These are phyloP conservation scores for Coniferiporia weirii DNA, from an alignment of 1,284 basidiomycete genomes.

Conservation along the genomic window DNA sequence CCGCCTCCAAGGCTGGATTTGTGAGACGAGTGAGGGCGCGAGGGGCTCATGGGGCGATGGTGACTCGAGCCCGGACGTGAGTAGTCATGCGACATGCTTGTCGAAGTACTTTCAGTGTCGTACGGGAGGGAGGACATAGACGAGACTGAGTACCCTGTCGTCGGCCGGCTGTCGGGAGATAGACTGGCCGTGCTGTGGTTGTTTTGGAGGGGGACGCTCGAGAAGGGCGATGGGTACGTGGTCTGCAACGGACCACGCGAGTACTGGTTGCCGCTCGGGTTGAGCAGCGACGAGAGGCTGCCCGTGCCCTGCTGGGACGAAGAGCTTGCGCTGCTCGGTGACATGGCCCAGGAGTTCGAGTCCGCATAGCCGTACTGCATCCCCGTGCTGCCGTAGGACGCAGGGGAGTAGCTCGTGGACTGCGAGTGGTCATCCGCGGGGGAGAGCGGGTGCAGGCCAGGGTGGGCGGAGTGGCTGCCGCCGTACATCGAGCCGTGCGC, in stretches of 20 bases:
- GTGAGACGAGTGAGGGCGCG: conserved; percentile 50
- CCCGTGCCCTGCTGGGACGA: conserved; percentile 49
- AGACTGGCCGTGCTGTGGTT: conserved; percentile 66
- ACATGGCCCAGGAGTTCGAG: conserved; percentile 54
- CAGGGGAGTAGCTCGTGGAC: conserved; percentile 47
- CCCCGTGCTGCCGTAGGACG: conserved; percentile 38
- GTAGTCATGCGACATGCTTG: conserved; percentile 42
- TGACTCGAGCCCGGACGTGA: conserved; percentile 69
- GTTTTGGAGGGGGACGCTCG: conserved; percentile 56
- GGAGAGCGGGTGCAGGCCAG: conserved; percentile 51
- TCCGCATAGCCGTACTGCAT: conserved; percentile 54
- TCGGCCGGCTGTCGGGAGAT: conserved; percentile 77
- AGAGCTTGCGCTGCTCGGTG: conserved; percentile 42
- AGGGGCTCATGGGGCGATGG: conserved; percentile 55
- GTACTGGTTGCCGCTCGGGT: conserved; percentile 62
- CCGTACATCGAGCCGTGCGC: conserved; percentile 48
- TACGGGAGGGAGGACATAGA: conserved; percentile 71
- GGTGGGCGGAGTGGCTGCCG: conserved; percentile 39
- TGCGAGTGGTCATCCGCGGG: conserved; percentile 58
- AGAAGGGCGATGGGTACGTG: conserved; percentile 58
- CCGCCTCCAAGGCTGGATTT: conserved; percentile 41
- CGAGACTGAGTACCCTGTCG: conserved; percentile 76
- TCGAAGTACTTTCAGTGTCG: conserved; percentile 42
- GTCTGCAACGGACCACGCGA: conserved; percentile 60
- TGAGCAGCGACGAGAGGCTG: conserved; percentile 72